Evolutionary conservation across 176 grass and related monocot species (phyloP), one percentile per base, ranked within the genome.

Genomic region (Hsuehochloa calcarea): DNA sequence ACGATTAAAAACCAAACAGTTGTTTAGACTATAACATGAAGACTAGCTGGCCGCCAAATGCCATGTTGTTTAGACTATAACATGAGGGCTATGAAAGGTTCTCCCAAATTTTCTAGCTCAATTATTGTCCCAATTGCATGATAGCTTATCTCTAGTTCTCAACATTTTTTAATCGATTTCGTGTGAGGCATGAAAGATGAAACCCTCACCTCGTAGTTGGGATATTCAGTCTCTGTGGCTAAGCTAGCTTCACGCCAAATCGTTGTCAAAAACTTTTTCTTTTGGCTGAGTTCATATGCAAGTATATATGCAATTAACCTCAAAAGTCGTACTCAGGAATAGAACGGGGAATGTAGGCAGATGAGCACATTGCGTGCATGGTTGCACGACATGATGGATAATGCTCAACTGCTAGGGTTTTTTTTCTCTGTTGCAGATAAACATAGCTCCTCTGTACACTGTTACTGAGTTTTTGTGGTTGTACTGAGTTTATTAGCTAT

Each of bases 41-140:
- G 82, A 71, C 70, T 62, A 44, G 64, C 17, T 35, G 34, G 41
- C 41, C 50, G 41, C 41, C 50, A 81, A 69, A 85, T 44, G 69
- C 22, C 69, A 88, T n/a, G 17, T 62, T 62, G 46, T 82, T 54
- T 61, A 37, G 62, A 77, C 55, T 63, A 78, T 39, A 71, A 7
- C 23, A 82, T 27, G 78, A 74, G 43, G 43, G 37, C 60, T 59
- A 46, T 23, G 65, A 40, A 68, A 44, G 20, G 59, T 26, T 90
- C 70, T 65, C 20, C 26, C 38, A 20, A 76, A 56, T 60, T 78
- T 78, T 83, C 22, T 78, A 78, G 69, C 79, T 22, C 84, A 82
- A 86, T 82, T 90, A 90, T 90, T 90, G 22, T 19, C 65, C 83
- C 66, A 67, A n/a, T 90, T 86, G 88, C 73, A 55, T 55, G 65